These are phyloP conservation scores for Spathaspora girioi DNA, from an alignment of 805 yeast genomes.

Conservation along the genomic window DNA sequence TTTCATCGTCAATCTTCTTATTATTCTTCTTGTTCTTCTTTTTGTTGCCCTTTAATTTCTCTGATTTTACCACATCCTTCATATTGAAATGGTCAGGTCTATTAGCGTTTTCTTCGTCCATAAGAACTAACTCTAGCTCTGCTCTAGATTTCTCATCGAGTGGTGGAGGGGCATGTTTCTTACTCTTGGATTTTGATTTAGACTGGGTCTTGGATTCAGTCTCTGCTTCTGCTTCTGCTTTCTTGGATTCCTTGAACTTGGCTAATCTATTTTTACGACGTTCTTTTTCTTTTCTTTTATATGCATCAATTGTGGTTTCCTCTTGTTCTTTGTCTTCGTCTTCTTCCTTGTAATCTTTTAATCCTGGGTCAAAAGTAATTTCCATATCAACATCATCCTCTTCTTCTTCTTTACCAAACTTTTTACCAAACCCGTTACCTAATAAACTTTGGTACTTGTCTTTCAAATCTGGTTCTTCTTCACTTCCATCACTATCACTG, in stretches of 20 bases:
- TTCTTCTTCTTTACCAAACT: slow-evolving; percentile 23
- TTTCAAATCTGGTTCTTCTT: slow-evolving; percentile 35
- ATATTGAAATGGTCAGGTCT: slow-evolving; percentile 66
- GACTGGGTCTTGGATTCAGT: slow-evolving; percentile 13
- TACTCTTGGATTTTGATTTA: slow-evolving; percentile 13
- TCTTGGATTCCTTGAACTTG: slow-evolving; percentile 55
- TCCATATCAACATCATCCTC: slow-evolving; percentile 86
- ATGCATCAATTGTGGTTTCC: slow-evolving; percentile 73
- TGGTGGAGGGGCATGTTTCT: slow-evolving; percentile 15
- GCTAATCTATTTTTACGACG: slow-evolving; percentile 84
- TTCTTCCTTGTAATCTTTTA: slow-evolving; percentile 43
- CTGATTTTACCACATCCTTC: slow-evolving; percentile 74
- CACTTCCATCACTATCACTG: slow-evolving; percentile 30
- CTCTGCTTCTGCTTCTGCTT: slow-evolving; percentile 9
- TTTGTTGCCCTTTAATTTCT: slow-evolving; percentile 51
- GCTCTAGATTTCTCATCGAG: slow-evolving; percentile 40
- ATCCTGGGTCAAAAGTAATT: slow-evolving; percentile 89
- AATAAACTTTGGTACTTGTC: slow-evolving; percentile 62
- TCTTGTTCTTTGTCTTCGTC: slow-evolving; percentile 41
- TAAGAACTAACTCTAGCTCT: slow-evolving; percentile 69
- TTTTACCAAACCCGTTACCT: slow-evolving; percentile 37
- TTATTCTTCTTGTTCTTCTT: slow-evolving; percentile 42
- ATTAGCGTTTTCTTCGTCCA: slow-evolving; percentile 41
- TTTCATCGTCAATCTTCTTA: slow-evolving; percentile 50
- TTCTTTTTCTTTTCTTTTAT: slow-evolving; percentile 87